Percentiles rank a stretch among this genome's conserved stretches.
These are phyloP conservation scores for Atalantia buxifolia DNA, from an alignment of 345 rosid species.

Conservation along the genomic window DNA sequence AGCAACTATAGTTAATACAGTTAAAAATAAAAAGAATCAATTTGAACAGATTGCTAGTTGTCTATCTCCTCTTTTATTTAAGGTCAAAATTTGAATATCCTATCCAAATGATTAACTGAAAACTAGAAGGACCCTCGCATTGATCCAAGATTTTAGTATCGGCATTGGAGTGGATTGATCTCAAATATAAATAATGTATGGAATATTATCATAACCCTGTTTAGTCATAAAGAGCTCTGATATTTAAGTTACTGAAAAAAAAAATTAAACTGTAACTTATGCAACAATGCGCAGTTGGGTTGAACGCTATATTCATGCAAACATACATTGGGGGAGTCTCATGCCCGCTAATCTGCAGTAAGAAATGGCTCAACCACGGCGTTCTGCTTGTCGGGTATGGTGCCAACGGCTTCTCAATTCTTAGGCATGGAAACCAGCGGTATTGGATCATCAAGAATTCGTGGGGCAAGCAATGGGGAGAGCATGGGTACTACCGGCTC, in stretches of 20 bases:
- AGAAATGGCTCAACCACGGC: conserved; percentile 69
- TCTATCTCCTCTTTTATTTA: too few species aligned
- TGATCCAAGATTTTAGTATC: too few species aligned
- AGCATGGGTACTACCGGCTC: conserved; percentile 69
- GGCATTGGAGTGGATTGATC: too few species aligned
- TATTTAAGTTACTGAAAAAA: neutral
- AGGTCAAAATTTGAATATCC: too few species aligned
- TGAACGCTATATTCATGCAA: conserved; percentile 85
- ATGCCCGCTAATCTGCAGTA: conserved; percentile 78
- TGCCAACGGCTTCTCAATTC: conserved; percentile 68
- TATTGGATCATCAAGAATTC: conserved; percentile 92
- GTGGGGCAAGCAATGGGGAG: conserved; percentile 88
- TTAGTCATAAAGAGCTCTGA: neutral
- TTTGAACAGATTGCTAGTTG: too few species aligned
- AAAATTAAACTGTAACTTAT: neutral
- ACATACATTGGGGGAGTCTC: conserved; percentile 91
- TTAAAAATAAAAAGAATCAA: too few species aligned
- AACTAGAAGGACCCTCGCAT: too few species aligned
- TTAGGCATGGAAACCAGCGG: conserved; percentile 61
- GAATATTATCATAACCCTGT: neutral
- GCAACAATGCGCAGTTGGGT: conserved; percentile 45
- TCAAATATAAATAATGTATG: too few species aligned
- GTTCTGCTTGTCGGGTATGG: conserved; percentile 82
- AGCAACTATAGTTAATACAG: neutral
- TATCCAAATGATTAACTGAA: too few species aligned